phyloP scores from a whole-genome alignment of 208 protist species.

The Leishmania amazonensis region DNA sequence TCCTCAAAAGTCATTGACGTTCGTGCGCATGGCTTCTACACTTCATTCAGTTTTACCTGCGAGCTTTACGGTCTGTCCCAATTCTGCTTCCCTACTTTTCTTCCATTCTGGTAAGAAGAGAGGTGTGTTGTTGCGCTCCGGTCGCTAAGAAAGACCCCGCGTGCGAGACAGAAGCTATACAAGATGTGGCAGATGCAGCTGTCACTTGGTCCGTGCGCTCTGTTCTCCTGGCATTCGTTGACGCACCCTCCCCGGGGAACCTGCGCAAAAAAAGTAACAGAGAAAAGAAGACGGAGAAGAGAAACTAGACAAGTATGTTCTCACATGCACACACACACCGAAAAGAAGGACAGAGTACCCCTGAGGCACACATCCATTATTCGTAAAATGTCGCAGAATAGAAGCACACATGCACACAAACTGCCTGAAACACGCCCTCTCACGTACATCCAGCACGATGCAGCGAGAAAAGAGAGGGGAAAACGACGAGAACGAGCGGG shows the following conservation, averaged over 20 bases:
- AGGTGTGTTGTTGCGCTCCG: neutral
- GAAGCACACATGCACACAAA: neutral
- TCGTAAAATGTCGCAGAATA: neutral
- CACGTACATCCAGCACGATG: neutral
- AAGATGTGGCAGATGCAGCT: neutral
- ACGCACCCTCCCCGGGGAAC: neutral
- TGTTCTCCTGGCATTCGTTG: neutral
- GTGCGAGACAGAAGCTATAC: neutral
- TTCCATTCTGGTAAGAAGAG: neutral
- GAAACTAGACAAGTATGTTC: neutral
- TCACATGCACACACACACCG: neutral
- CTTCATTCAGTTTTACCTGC: neutral
- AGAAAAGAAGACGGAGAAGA: constrained; percentile 2
- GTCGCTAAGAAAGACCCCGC: neutral
- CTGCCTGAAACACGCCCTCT: neutral
- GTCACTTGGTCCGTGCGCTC: neutral
- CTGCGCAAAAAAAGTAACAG: neutral
- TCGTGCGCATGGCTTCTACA: neutral
- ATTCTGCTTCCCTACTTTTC: neutral
- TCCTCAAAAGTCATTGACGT: neutral
- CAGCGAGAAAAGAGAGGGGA: neutral
- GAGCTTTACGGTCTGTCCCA: no score
- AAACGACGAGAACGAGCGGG: neutral
- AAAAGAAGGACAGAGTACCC: neutral
- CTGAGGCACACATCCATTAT: neutral